Evolutionary conservation across 1,284 basidiomycete genomes (phyloP).

Genomic region (Ganoderma leucocontextum): DNA sequence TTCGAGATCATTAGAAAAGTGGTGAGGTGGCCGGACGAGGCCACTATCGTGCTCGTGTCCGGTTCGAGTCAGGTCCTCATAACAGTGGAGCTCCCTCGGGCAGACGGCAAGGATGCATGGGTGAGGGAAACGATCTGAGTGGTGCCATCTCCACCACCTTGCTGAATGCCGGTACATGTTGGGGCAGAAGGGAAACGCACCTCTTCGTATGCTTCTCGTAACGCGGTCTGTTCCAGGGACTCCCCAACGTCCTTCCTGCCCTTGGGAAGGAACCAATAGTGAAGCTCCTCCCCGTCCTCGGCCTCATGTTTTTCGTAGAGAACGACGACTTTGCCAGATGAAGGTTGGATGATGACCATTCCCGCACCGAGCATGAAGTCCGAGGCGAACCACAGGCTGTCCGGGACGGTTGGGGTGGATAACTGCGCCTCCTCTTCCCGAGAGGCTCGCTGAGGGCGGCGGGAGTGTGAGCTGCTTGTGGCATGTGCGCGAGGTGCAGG

Average conservation of each 20-base stretch:
- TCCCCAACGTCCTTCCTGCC: slow-evolving; percentile 73
- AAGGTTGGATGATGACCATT: slow-evolving; percentile 65
- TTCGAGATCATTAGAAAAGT: too few relatives aligned
- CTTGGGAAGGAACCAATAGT: slow-evolving; percentile 62
- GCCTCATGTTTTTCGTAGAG: slow-evolving; percentile 43
- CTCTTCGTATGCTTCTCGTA: slow-evolving; percentile 74
- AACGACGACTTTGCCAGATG: slow-evolving; percentile 50
- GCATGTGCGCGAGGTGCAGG: neutral
- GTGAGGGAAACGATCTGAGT: too few relatives aligned
- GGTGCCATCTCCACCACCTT: neutral
- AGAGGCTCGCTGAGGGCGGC: neutral
- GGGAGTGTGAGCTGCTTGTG: neutral
- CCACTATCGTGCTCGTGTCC: too few relatives aligned
- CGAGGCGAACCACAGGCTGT: slow-evolving; percentile 53
- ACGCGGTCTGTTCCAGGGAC: slow-evolving; percentile 60
- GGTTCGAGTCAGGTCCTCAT: too few relatives aligned
- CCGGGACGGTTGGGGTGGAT: slow-evolving; percentile 44
- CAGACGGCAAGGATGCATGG: too few relatives aligned
- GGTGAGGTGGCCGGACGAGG: too few relatives aligned
- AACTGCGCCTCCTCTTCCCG: slow-evolving; percentile 8
- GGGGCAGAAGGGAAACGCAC: slow-evolving; percentile 40
- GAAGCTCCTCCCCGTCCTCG: neutral
- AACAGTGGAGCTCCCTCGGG: too few relatives aligned
- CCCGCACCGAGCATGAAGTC: slow-evolving; percentile 67
- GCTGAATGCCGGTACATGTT: neutral